phyloP scores from a whole-genome alignment of 306 rosid genomes.

The Urtica urens region DNA sequence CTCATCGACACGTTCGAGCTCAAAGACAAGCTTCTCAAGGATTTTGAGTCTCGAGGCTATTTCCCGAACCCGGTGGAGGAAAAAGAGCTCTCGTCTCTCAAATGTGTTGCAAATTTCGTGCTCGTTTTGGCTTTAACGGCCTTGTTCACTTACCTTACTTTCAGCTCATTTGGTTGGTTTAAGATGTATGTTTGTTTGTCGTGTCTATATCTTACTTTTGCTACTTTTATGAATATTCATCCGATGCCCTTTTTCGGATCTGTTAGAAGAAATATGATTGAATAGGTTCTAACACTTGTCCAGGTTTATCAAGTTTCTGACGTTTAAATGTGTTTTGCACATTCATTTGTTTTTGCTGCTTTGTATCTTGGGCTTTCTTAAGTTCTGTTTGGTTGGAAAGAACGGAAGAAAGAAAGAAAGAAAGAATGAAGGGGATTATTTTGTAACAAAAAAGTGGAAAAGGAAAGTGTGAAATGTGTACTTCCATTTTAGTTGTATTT shows the following conservation, averaged over 20 bases:
- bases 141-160: constrained; percentile 42
- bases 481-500: too few relatives aligned
- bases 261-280: too few relatives aligned
- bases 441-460: too few relatives aligned
- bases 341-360: too few relatives aligned
- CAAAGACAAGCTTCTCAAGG: constrained; percentile 45
- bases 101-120: constrained; percentile 37
- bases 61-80: constrained; percentile 47
- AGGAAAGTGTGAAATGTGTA: too few relatives aligned
- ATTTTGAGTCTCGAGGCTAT: constrained; percentile 48
- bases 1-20: constrained; percentile 41
- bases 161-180: constrained; percentile 60
- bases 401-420: too few relatives aligned
- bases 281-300: too few relatives aligned
- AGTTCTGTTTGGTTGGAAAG: too few relatives aligned
- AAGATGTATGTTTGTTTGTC: constrained; percentile 57
- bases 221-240: constrained; percentile 45
- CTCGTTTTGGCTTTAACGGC: constrained; percentile 41
- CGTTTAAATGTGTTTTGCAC: too few relatives aligned
- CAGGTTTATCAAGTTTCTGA: too few relatives aligned
- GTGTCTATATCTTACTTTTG: constrained; percentile 69
- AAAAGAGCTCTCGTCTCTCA: constrained; percentile 39
- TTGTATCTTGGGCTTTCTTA: too few relatives aligned
- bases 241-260: constrained; percentile 35
- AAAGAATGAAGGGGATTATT: too few relatives aligned